phyloP scores from a whole-genome alignment of 192 early-diverging fungal genomes.

The Backusella morwellensis region DNA sequence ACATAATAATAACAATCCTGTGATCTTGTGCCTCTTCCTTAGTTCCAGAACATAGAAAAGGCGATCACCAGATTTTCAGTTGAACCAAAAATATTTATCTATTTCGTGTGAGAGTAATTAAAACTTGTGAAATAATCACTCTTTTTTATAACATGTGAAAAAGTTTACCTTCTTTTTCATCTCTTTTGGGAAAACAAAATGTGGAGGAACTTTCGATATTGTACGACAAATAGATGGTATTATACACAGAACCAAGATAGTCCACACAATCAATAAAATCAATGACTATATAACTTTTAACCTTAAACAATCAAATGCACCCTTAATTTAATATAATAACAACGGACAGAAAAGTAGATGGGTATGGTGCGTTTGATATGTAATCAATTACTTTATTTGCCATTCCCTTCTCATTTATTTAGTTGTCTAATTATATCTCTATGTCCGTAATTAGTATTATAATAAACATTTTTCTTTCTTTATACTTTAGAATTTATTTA shows the following conservation, averaged over 20 bases:
- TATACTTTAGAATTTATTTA: background rate
- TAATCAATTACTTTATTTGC: background rate
- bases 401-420: background rate
- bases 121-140: background rate
- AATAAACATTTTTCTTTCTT: background rate
- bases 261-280: too few relatives aligned
- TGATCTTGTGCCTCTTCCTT: background rate
- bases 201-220: background rate
- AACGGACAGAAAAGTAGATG: background rate
- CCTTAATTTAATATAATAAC: background rate
- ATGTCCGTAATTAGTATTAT: background rate
- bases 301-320: too few relatives aligned
- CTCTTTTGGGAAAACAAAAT: background rate
- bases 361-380: background rate
- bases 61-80: background rate
- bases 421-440: background rate
- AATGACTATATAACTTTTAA: too few relatives aligned
- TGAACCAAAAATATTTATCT: background rate
- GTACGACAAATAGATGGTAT: background rate
- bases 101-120: background rate
- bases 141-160: background rate
- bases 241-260: background rate
- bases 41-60: background rate
- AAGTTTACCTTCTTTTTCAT: background rate
- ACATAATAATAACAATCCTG: background rate